These are phyloP conservation scores for Diplodia intermedia DNA, from an alignment of 2,329 filamentous ascomycete species.

Conservation along the genomic window DNA sequence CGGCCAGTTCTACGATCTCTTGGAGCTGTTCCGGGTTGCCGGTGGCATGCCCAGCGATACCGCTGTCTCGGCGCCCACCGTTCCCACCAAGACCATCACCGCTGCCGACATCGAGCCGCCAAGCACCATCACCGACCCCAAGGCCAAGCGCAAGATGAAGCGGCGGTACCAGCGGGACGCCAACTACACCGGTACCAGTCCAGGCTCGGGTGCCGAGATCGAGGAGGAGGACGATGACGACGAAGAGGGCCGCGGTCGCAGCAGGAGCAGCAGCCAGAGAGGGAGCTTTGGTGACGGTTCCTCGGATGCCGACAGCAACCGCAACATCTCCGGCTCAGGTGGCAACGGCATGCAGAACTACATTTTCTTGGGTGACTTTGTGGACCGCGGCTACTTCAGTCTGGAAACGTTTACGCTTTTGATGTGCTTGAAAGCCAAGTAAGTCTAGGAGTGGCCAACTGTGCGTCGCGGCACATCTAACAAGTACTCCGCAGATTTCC, in stretches of 20 bases:
- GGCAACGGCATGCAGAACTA: slow-evolving; percentile 71
- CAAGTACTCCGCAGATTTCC: slow-evolving; percentile 62
- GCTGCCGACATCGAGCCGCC: slow-evolving; percentile 94
- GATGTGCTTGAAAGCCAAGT: slow-evolving; percentile 76
- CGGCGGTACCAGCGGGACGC: slow-evolving; percentile 57
- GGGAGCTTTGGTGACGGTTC: slow-evolving; percentile 51
- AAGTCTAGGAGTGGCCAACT: slow-evolving; percentile 38
- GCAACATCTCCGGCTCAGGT: slow-evolving; percentile 48
- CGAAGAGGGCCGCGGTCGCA: slow-evolving; percentile 53
- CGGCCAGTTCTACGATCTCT: slow-evolving; percentile 96
- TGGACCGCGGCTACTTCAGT: slow-evolving; percentile 77
- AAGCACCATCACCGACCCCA: slow-evolving; percentile 85
- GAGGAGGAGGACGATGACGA: slow-evolving; percentile 61
- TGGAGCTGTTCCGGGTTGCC: slow-evolving; percentile 95
- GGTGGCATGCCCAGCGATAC: slow-evolving; percentile 91
- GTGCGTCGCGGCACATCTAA: slow-evolving; percentile 31
- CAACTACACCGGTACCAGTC: slow-evolving; percentile 61
- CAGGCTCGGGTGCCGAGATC: slow-evolving; percentile 50
- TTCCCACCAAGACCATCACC: slow-evolving; percentile 74
- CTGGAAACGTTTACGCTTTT: slow-evolving; percentile 75
- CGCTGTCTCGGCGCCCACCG: slow-evolving; percentile 71
- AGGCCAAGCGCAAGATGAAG: slow-evolving; percentile 84
- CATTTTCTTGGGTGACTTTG: slow-evolving; percentile 75
- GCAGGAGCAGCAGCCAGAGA: slow-evolving; percentile 51
- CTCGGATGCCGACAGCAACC: slow-evolving; percentile 48